Conservation (phyloP, 2,329 filamentous ascomycete genomes). For the Tolypocladium nubicola region DNA sequence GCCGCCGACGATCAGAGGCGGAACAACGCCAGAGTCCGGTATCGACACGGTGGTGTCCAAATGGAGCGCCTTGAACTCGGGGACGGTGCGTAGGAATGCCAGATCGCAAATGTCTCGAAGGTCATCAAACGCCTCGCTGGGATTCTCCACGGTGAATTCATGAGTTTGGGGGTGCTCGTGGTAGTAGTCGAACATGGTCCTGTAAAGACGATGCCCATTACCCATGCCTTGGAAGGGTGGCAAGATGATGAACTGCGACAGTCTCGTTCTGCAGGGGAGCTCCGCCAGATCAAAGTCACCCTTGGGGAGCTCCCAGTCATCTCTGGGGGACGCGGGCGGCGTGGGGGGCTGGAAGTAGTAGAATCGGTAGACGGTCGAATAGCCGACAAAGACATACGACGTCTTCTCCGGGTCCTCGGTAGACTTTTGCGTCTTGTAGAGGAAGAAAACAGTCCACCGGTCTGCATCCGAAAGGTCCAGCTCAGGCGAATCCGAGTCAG, state of each 20-base stretch:
- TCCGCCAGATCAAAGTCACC: slow-evolving; percentile 41
- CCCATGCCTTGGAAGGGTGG: slow-evolving; percentile 77
- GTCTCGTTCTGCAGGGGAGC: slow-evolving; percentile 67
- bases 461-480: slow-evolving; percentile 61
- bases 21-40: slow-evolving; percentile 34
- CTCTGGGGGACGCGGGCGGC: slow-evolving; percentile 27
- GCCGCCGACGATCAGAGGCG: slow-evolving; percentile 46
- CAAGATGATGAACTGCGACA: slow-evolving; percentile 88
- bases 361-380: slow-evolving; percentile 82
- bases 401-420: slow-evolving; percentile 30
- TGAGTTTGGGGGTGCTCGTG: slow-evolving; percentile 56
- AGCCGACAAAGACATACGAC: slow-evolving; percentile 77
- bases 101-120: slow-evolving; percentile 69
- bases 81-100: slow-evolving; percentile 46
- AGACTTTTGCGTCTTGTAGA: slow-evolving; percentile 56
- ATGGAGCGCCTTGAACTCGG: slow-evolving; percentile 45
- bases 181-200: slow-evolving; percentile 62
- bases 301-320: slow-evolving; percentile 33
- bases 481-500: slow-evolving; percentile 45
- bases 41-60: slow-evolving; percentile 43
- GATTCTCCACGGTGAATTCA: slow-evolving; percentile 90
- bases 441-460: slow-evolving; percentile 86
- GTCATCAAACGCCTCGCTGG: slow-evolving; percentile 76
- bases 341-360: slow-evolving; percentile 50
- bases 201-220: slow-evolving; percentile 72